Base-by-base conservation (phyloP, 352 stramenopile species). In the Globisporangium nagaii region DNA sequence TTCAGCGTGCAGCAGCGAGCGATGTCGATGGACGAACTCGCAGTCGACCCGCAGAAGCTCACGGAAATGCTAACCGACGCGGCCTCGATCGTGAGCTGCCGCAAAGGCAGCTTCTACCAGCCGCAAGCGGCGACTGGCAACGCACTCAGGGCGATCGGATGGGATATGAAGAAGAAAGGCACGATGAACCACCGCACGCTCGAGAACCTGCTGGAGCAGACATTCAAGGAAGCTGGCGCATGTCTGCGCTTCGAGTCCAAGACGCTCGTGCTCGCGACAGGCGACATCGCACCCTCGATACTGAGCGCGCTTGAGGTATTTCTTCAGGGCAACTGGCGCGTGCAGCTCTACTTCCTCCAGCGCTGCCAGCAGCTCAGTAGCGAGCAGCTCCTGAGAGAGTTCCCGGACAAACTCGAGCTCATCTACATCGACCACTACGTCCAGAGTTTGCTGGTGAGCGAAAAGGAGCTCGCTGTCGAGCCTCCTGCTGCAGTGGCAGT, bases 141-240 rank as follows among this genome's bases (percentile, higher is more conserved):
- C 24, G 53, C 53, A 0, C 50, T 70, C 9, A 56, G 60, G 20
- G 48, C 48, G 1, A 46, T 60, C 8, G 27, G 43, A 19, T 70
- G 63, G 58, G 40, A 66, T 30, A 45, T 63, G 31, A 70, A 59
- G 25, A 59, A 70, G 22, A 70, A 70, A 31, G 62, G 58, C 10
- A 63, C 62, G 12, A 17, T 50, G 15, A 27, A 66, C 10, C 62
- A 70, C 30, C 62, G 51, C 24, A 70, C 62, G 32, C 58, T 70
- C 17, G 62, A 70, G 39, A 70, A 63, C 28, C 65, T 70, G 62
- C 35, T 66, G 19, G 62, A 56, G 22, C 27, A 42, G 10, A 60
- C 58, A 8, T 44, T 70, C 13, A 39, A 48, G 12, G 32, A 37
- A 3, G 32, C 32, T 7, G 32, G 32, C 32, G 32, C 32, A 4